Percentiles rank a stretch among this genome's conserved stretches.
Conservation (phyloP, 1,284 basidiomycete species). For the Marasmius tenuissimus region DNA sequence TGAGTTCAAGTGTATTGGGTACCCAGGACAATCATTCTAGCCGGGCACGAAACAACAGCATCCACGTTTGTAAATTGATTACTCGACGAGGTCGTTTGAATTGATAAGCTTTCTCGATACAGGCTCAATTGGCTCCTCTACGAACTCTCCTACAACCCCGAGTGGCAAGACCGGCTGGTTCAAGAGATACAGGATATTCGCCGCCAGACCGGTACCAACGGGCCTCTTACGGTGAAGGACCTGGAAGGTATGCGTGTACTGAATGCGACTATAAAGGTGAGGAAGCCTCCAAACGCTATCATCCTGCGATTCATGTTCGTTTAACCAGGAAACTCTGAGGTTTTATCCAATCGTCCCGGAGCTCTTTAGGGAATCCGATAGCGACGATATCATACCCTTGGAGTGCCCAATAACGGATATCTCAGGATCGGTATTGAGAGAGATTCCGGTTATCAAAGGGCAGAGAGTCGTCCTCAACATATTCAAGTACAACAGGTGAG, state of each 20-base stretch:
- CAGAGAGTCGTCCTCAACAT: background rate
- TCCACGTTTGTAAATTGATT: background rate
- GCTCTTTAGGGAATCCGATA: background rate
- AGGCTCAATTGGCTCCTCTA: background rate
- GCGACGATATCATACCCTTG: background rate
- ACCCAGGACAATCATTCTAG: background rate
- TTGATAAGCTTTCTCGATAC: no score
- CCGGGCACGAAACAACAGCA: background rate
- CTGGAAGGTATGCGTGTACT: background rate
- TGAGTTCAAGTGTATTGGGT: no score
- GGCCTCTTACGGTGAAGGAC: background rate
- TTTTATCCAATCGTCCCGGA: background rate
- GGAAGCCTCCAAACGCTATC: background rate
- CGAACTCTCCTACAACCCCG: background rate
- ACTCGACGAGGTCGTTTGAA: background rate
- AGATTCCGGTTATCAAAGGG: background rate
- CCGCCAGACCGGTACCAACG: background rate
- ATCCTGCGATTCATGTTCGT: background rate
- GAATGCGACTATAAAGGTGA: background rate
- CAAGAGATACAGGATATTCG: background rate
- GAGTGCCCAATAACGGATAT: background rate
- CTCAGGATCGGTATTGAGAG: background rate
- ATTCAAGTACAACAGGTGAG: background rate
- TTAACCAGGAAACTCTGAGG: background rate
- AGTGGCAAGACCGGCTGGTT: background rate